phyloP scores from a whole-genome alignment of 1,284 basidiomycete species.

The Cryptococcus wingfieldii region DNA sequence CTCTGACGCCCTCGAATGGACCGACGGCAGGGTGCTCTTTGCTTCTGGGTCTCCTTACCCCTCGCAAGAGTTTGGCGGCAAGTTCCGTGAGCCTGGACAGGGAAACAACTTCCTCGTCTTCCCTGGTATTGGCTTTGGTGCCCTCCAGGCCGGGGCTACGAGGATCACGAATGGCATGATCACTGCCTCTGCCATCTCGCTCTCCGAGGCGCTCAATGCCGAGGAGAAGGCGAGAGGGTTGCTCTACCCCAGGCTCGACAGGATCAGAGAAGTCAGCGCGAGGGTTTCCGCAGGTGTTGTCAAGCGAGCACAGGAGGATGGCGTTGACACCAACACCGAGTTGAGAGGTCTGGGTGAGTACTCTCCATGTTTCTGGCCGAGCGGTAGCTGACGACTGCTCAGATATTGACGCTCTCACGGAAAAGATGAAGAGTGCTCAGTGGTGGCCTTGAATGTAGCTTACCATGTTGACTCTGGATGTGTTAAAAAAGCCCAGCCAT shows the following conservation, averaged over 20 bases:
- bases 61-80: conserved; percentile 59
- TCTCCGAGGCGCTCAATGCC: conserved; percentile 68
- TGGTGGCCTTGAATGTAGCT: conserved; percentile 22
- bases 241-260: conserved; percentile 69
- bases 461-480: neutral
- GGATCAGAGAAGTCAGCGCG: conserved; percentile 78
- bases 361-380: neutral
- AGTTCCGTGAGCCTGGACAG: conserved; percentile 73
- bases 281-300: conserved; percentile 70
- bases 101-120: conserved; percentile 53
- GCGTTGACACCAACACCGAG: conserved; percentile 30
- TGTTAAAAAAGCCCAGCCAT: neutral
- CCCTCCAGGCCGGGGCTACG: conserved; percentile 57
- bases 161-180: conserved; percentile 49
- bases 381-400: neutral
- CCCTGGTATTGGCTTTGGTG: conserved; percentile 71
- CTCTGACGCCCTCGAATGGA: conserved; percentile 72
- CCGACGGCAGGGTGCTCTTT: conserved; percentile 63
- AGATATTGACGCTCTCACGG: conserved; percentile 28
- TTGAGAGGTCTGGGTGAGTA: conserved; percentile 29
- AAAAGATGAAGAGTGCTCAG: conserved; percentile 29
- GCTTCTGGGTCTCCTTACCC: conserved; percentile 85
- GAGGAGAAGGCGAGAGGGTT: conserved; percentile 65
- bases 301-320: conserved; percentile 68
- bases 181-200: conserved; percentile 59